Base-by-base conservation (phyloP, 2,329 filamentous ascomycete species). In the Beauveria medogensis region DNA sequence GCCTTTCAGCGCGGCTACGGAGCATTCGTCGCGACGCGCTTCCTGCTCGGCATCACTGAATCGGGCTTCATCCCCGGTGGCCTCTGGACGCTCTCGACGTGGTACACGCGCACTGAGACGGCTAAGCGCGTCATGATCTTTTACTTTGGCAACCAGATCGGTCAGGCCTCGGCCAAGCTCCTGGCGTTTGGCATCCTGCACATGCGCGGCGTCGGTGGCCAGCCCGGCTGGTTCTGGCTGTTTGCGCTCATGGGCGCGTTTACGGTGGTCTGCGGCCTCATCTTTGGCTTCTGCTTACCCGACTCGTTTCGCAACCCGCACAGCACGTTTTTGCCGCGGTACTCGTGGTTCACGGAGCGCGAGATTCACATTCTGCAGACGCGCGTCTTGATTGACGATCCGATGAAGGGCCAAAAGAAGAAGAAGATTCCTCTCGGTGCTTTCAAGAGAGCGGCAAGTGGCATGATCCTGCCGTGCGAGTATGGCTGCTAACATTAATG, bases 141-240 rank as follows among this genome's bases (percentile, higher is more conserved):
- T 69, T 84, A 80, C 70, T 80, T 83, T 60, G 82, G 81, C 12
- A 82, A 82, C 65, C 77, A 81, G 67, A 73, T 82, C 18, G 81
- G 79, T 5, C 69, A 73, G 22, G 72, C 71, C 1, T 71, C 67
- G 0, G 69, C 68, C 0, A 69, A 71, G 61, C 71, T 80, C 3
- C 65, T 80, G 3, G 77, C 77, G 1, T 79, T 74, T 43, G 76
- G 74, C 2, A 78, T 80, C 41, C 72, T 84, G 26, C 77, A 79
- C 59, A 77, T 84, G 72, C 69, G 74, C 7, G 80, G 79, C 1
- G 73, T 77, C 1, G 74, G 71, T 1, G 78, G 77, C 7, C 71
- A 78, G 59, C 67, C 77, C 0, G 81, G 82, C n/a, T 84, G 81
- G 81, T 79, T 80, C 64, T 84, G 82, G 81, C 72, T 84, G 2